Evolutionary conservation across 768 basidiomycete genomes (phyloP).

Genomic region (Leccinum sublutescens): DNA sequence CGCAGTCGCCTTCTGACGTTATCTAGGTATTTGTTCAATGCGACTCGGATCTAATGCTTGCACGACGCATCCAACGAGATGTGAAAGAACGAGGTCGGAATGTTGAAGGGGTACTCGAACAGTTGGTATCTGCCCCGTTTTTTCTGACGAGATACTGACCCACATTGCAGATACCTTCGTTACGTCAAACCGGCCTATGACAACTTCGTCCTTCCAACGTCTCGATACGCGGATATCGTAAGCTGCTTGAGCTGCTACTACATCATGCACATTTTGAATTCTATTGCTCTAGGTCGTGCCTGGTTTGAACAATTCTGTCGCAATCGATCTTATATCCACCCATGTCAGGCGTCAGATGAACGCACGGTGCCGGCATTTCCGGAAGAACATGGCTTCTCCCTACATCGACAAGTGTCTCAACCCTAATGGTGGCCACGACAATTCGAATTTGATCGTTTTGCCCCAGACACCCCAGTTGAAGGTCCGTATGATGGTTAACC

Average conservation of each 20-base stretch:
- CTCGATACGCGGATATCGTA: slow-evolving; percentile 88
- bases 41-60: slow-evolving; percentile 96
- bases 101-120: slow-evolving; percentile 86
- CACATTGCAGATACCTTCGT: slow-evolving; percentile 70
- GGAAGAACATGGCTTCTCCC: slow-evolving; percentile 66
- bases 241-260: slow-evolving; percentile 1
- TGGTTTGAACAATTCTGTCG: slow-evolving; percentile 83
- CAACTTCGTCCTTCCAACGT: slow-evolving; percentile 87
- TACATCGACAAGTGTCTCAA: slow-evolving; percentile 36
- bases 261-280: not conserved
- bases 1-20: not conserved
- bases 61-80: slow-evolving; percentile 86
- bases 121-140: slow-evolving; percentile 44
- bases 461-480: slow-evolving; percentile 78
- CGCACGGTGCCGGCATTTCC: slow-evolving; percentile 71
- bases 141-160: slow-evolving; percentile 1
- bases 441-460: slow-evolving; percentile 60
- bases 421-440: slow-evolving; percentile 39
- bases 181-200: slow-evolving; percentile 96
- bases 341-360: slow-evolving; percentile 85
- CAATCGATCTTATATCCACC: slow-evolving; percentile 90
- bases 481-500: slow-evolving; percentile 41
- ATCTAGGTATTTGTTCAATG: slow-evolving; percentile 83
- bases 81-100: slow-evolving; percentile 82
- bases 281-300: slow-evolving; percentile 79